Evolutionary conservation across 1,139 yeast genomes (phyloP).

Genomic region (Citeromyces siamensis): DNA sequence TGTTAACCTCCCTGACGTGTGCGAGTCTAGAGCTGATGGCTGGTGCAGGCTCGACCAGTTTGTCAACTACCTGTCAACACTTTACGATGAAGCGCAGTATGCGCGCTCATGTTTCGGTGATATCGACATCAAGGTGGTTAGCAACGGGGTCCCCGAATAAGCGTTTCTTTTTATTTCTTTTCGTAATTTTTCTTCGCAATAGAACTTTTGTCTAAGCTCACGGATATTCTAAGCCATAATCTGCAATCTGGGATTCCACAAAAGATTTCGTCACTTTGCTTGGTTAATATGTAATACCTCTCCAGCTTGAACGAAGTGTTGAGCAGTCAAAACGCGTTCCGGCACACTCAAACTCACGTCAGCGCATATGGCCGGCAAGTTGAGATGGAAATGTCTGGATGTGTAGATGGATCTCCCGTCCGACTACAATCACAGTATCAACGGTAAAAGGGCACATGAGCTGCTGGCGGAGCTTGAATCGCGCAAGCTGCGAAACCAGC

Average conservation of each 20-base stretch:
- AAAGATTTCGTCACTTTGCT: no score
- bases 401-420: not conserved
- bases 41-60: slow-evolving; percentile 22
- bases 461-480: not conserved
- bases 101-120: slow-evolving; percentile 22
- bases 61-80: slow-evolving; percentile 18
- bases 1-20: slow-evolving; percentile 17
- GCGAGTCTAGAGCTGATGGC: slow-evolving; percentile 21
- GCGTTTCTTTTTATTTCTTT: not conserved
- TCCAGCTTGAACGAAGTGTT: no score
- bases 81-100: slow-evolving; percentile 19
- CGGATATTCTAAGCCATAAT: no score
- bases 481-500: slow-evolving; percentile 1
- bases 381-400: no score
- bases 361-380: not conserved
- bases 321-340: no score
- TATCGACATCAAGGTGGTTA: slow-evolving; percentile 8
- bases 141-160: slow-evolving; percentile 8
- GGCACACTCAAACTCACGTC: no score
- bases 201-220: no score
- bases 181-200: not conserved
- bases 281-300: no score
- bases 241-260: no score
- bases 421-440: slow-evolving; percentile 1
- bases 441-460: not conserved